These are phyloP conservation scores for Chlamydomonas eustigma DNA, from an alignment of 139 green algal genomes.

Conservation along the genomic window DNA sequence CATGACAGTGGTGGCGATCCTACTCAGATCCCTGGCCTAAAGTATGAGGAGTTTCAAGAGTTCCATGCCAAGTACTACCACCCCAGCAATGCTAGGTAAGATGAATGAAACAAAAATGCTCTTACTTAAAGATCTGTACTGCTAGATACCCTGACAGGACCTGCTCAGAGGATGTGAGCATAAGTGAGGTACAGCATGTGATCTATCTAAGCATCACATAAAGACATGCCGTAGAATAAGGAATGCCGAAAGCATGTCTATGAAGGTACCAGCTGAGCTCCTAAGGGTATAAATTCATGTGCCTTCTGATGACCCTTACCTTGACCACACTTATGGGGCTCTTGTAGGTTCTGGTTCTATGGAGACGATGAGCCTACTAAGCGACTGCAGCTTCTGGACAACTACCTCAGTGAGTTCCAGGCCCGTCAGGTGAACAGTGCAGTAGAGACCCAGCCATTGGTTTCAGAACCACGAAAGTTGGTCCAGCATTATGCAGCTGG, in stretches of 20 bases:
- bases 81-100: constrained; percentile 49
- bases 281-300: no score
- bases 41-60: constrained; percentile 91
- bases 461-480: constrained; percentile 35
- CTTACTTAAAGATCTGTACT: no score
- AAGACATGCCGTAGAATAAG: no score
- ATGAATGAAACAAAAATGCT: no score
- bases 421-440: constrained; percentile 56
- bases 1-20: constrained; percentile 94
- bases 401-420: constrained; percentile 84
- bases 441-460: constrained; percentile 66
- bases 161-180: no score
- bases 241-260: background rate
- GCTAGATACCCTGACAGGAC: no score
- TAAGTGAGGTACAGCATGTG: no score
- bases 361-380: constrained; percentile 88
- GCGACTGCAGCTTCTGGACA: constrained; percentile 75
- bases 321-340: no score
- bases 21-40: constrained; percentile 86
- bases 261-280: no score
- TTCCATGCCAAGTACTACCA: constrained; percentile 97
- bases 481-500: constrained; percentile 57
- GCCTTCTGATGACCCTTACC: background rate
- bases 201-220: no score
- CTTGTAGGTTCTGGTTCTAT: constrained; percentile 98